A percentile compares a stretch with the other conserved stretches of the same genome.
These are phyloP conservation scores for Selaginella moellendorffii DNA, from an alignment of 75 land plant genomes.

Conservation along the genomic window DNA sequence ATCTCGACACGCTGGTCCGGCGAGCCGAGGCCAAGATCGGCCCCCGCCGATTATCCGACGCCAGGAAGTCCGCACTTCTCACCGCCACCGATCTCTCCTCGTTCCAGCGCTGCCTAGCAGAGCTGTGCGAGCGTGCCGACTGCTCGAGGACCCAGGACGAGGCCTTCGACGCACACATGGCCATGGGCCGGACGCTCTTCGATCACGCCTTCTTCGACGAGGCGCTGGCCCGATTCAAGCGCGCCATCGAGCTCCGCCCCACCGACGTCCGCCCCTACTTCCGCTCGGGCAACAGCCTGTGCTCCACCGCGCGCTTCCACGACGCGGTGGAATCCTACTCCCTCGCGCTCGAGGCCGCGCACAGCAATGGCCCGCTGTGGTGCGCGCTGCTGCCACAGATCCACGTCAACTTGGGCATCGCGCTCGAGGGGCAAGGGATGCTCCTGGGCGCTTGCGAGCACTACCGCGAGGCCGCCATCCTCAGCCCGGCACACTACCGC, in stretches of 20 bases:
- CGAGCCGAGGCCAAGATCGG: constrained; percentile 39
- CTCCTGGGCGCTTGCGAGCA: constrained; percentile 91
- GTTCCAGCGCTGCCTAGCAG: constrained; percentile 53
- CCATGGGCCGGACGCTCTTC: constrained; percentile 64
- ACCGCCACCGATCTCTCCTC: constrained; percentile 25
- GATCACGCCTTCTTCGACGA: constrained; percentile 73
- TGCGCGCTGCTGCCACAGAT: constrained; percentile 66
- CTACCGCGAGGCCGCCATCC: constrained; percentile 93
- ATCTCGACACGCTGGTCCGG: constrained; percentile 67
- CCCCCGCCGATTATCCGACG: background rate
- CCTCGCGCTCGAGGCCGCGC: constrained; percentile 69
- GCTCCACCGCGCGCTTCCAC: constrained; percentile 39
- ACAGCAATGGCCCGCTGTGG: constrained; percentile 40
- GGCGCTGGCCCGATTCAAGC: constrained; percentile 53
- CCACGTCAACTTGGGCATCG: constrained; percentile 88
- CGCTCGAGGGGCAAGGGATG: constrained; percentile 78
- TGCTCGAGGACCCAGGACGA: constrained; percentile 54
- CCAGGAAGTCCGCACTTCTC: constrained; percentile 25
- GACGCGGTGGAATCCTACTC: constrained; percentile 60
- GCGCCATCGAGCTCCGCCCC: constrained; percentile 76
- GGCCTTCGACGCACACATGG: constrained; percentile 96
- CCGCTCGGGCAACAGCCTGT: constrained; percentile 55
- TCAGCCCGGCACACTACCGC: constrained; percentile 76
- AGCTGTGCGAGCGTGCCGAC: constrained; percentile 50
- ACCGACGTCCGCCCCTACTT: constrained; percentile 72